Conservation (phyloP, 129 eudicot genomes). For the Helichrysum umbraculigerum region DNA sequence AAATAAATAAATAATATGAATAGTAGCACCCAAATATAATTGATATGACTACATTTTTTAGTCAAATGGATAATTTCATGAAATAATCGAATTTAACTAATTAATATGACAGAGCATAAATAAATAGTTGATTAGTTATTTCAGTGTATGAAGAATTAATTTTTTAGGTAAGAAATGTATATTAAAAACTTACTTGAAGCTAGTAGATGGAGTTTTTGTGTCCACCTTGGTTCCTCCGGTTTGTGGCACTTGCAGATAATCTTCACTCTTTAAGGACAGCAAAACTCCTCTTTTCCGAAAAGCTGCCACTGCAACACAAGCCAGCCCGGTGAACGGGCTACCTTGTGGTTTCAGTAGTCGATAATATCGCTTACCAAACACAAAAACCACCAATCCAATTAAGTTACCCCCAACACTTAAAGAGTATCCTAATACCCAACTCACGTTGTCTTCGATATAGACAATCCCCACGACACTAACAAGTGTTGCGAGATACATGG, state of each 20-base stretch:
- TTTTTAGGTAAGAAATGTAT: too few relatives aligned
- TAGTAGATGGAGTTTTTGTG: conserved; percentile 28
- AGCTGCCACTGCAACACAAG: conserved; percentile 38
- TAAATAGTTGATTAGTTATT: too few relatives aligned
- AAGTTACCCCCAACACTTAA: conserved; percentile 31
- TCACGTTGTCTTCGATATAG: conserved; percentile 42
- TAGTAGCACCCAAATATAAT: too few relatives aligned
- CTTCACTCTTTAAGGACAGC: conserved; percentile 18
- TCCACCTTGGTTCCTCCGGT: background rate
- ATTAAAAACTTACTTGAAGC: conserved; percentile 31
- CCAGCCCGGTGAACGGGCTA: conserved; percentile 37
- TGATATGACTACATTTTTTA: too few relatives aligned
- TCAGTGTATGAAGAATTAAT: too few relatives aligned
- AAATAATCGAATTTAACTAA: too few relatives aligned
- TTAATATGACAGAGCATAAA: too few relatives aligned
- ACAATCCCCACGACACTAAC: conserved; percentile 32
- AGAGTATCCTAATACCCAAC: conserved; percentile 45
- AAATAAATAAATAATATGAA: too few relatives aligned
- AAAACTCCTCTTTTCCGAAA: conserved; percentile 25
- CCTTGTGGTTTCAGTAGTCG: conserved; percentile 33
- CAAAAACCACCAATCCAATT: conserved; percentile 32
- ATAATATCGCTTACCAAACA: conserved; percentile 35
- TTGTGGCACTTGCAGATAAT: conserved; percentile 25
- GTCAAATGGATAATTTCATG: too few relatives aligned
- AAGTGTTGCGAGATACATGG: conserved; percentile 22